Evolutionary conservation across 129 eudicot species (phyloP), one percentile per base, ranked within the genome.

Genomic region (Centrapalus pauciflorus): DNA sequence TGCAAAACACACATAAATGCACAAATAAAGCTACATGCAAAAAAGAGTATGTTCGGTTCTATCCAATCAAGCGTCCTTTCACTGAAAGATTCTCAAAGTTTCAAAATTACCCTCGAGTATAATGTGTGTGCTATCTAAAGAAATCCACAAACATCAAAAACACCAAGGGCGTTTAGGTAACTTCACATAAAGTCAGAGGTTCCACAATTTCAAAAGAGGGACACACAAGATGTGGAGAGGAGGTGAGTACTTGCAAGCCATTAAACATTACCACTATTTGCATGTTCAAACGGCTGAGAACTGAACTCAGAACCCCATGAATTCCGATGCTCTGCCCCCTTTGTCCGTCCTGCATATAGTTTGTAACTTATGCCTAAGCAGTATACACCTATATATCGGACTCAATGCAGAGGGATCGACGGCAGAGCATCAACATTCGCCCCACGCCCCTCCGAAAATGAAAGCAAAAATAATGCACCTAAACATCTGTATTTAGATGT

Each of bases 291-390:
- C 54, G 63, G 20, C 17, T 37, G 27, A 19, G 71, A 66, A 66
- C 71, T 48, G 4, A 45, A 45, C n/a, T 46, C 28, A 28, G 27
- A 45, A 29, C 43, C 58, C 71, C 61, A 13, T 66, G 71, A 66
- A 66, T 66, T 24, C 28, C 24, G 48, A 50, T 66, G 61, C 43
- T 32, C 48, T 21, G 61, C 24, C 41, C 41, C 30, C 7, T 66
- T 66, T 46, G 19, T 66, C 71, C 59, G 17, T 49, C 71, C 71
- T 66, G 69, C 55, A 41, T 63, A 24, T 63, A 63, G 55, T 63
- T 63, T 63, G 55, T 63, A 63, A 28, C 69, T 41, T 41, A 41
- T 63, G 55, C 30, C 55, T 38, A 63, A 13, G 21, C 27, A 32
- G 8, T 8, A 59, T 32, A 9, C 46, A 59, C 26, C 10, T 20